Conservation (phyloP, 2,329 filamentous ascomycete species). For the Epichloe glyceriae region DNA sequence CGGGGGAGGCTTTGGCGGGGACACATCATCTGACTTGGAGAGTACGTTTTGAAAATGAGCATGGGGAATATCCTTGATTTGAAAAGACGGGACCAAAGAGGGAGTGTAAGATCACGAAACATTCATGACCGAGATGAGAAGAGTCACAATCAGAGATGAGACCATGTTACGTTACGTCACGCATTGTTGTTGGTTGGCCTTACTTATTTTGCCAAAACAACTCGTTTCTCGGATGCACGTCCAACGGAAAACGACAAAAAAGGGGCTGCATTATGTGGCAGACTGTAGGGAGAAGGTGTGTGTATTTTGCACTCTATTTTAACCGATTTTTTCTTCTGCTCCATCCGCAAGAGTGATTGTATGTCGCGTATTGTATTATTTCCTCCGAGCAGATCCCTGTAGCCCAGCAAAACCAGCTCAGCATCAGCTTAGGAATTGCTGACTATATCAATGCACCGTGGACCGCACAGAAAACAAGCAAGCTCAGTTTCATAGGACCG, state of each 20-base stretch:
- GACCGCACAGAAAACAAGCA: not conserved
- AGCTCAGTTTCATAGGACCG: not conserved
- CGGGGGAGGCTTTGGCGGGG: conserved; percentile 22
- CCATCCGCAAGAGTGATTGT: not conserved
- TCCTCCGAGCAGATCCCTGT: not conserved
- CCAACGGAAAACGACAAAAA: no score
- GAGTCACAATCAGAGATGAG: not conserved
- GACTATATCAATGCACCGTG: no score
- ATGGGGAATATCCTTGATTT: no score
- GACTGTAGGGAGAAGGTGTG: not conserved
- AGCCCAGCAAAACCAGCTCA: not conserved
- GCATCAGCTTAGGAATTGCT: no score
- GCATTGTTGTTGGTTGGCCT: not conserved
- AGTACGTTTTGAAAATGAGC: no score
- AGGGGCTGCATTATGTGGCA: no score
- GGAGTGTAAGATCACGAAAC: not conserved
- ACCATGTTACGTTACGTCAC: not conserved
- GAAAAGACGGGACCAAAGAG: not conserved
- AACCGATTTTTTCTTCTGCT: not conserved
- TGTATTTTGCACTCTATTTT: not conserved
- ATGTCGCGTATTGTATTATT: not conserved
- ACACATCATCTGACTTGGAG: conserved; percentile 16
- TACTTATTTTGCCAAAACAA: no score
- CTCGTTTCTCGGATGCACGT: no score
- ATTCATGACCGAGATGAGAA: not conserved